Conservation (phyloP, 1,284 basidiomycete genomes). For the Butyriboletus appendiculatus region DNA sequence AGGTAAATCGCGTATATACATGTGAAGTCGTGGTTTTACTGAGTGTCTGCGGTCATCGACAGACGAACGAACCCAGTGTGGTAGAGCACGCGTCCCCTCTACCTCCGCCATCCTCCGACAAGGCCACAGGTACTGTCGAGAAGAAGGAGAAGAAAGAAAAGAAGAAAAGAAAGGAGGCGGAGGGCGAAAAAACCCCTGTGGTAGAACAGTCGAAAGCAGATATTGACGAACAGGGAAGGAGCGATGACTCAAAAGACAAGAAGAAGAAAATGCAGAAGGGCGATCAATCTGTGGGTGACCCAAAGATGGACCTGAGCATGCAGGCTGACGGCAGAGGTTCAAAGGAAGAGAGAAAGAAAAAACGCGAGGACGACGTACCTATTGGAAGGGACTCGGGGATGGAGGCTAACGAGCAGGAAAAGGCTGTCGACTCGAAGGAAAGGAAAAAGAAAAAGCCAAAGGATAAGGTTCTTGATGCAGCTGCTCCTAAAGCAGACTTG, state of each 20-base stretch:
- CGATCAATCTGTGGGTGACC: not conserved
- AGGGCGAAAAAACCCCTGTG: not conserved
- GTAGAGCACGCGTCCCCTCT: not conserved
- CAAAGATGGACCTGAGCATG: not conserved
- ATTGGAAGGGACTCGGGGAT: not conserved
- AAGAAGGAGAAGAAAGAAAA: constrained; percentile 38
- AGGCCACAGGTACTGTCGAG: constrained; percentile 17
- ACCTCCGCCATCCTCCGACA: not conserved
- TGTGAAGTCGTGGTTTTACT: constrained; percentile 3
- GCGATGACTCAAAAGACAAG: constrained; percentile 27
- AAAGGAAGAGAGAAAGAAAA: constrained; percentile 15
- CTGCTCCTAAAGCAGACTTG: not conserved
- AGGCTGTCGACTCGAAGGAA: constrained; percentile 11
- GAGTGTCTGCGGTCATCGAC: not conserved
- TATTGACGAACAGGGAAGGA: constrained; percentile 9
- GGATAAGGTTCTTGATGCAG: not conserved
- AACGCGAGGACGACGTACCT: not conserved
- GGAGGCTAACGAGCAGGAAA: constrained; percentile 7
- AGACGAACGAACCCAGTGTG: constrained; percentile 3
- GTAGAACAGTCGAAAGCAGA: not conserved
- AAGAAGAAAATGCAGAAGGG: constrained; percentile 22
- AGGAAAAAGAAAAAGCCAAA: constrained; percentile 30
- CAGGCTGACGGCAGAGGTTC: not conserved
- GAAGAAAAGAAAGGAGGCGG: constrained; percentile 23
- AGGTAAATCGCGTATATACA: constrained; percentile 19